A percentile compares a stretch with the other conserved stretches of the same genome.
phyloP scores from a whole-genome alignment of 306 rosid genomes.

The Dryas drummondii region DNA sequence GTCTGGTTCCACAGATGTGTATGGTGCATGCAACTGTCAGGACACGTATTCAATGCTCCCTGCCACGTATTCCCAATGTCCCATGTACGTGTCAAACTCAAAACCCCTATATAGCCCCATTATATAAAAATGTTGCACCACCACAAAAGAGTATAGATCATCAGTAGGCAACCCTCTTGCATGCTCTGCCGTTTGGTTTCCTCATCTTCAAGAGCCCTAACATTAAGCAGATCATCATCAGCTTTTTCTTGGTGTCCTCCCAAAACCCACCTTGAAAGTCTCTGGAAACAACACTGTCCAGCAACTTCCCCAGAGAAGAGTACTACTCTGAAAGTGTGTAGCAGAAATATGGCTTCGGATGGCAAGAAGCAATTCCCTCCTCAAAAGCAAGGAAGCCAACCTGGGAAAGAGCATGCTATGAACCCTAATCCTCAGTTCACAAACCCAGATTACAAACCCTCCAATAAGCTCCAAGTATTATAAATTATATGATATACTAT shows the following conservation, averaged over 20 bases:
- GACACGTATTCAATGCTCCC: slow-evolving; percentile 19
- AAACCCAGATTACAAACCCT: slow-evolving; percentile 58
- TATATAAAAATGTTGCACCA: no score
- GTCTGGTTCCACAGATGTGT: slow-evolving; percentile 18
- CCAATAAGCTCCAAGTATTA: slow-evolving; percentile 63
- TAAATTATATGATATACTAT: neutral
- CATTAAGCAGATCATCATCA: slow-evolving; percentile 2
- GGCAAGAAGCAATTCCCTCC: slow-evolving; percentile 47
- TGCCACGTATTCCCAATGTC: slow-evolving; percentile 23
- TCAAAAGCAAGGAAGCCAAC: slow-evolving; percentile 67
- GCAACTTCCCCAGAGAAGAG: neutral
- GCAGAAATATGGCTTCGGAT: slow-evolving; percentile 62
- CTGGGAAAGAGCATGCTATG: slow-evolving; percentile 77
- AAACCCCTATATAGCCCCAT: neutral
- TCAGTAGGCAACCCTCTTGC: no score
- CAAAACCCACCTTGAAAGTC: neutral
- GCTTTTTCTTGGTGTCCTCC: slow-evolving; percentile 1
- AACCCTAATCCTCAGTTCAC: slow-evolving; percentile 72
- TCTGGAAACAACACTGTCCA: neutral
- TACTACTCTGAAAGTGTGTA: slow-evolving; percentile 4
- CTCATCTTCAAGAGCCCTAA: neutral
- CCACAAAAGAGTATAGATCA: no score
- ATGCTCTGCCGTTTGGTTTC: neutral
- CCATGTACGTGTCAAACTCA: slow-evolving; percentile 30
- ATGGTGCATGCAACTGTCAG: slow-evolving; percentile 9